Conservation (phyloP, 768 basidiomycete genomes). For the Boletus sp. region DNA sequence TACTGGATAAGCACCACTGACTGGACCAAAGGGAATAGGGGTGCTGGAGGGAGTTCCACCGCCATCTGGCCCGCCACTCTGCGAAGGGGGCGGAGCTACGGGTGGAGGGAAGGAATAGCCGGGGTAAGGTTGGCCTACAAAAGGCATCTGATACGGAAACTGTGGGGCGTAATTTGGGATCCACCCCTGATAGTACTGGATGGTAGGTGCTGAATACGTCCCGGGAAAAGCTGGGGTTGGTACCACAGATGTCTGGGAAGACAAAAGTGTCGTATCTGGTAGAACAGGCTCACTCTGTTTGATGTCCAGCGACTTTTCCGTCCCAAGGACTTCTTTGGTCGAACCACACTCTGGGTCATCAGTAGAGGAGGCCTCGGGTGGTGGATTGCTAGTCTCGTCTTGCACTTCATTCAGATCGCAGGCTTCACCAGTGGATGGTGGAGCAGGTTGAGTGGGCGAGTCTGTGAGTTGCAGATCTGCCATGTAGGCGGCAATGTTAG, state of each 20-base stretch:
- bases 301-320: slow-evolving; percentile 21
- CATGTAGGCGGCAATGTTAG: slow-evolving; percentile 9
- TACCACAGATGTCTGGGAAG: slow-evolving; percentile 32
- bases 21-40: slow-evolving; percentile 37
- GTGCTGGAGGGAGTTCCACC: slow-evolving; percentile 31
- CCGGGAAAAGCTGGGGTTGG: slow-evolving; percentile 10
- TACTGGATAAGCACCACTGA: slow-evolving; percentile 46
- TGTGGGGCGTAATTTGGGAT: slow-evolving; percentile 48
- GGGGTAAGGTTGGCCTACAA: slow-evolving; percentile 43
- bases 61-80: slow-evolving; percentile 37
- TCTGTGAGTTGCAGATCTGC: slow-evolving; percentile 9
- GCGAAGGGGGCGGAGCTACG: slow-evolving; percentile 23
- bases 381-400: background rate
- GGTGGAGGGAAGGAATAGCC: slow-evolving; percentile 39
- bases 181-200: slow-evolving; percentile 55
- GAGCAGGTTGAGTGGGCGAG: background rate
- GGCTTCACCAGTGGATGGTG: slow-evolving; percentile 2
- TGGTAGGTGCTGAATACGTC: slow-evolving; percentile 39
- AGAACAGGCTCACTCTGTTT: slow-evolving; percentile 23
- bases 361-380: background rate
- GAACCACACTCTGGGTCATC: slow-evolving; percentile 1
- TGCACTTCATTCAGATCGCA: slow-evolving; percentile 20
- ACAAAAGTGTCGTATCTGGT: slow-evolving; percentile 1
- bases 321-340: slow-evolving; percentile 1
- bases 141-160: slow-evolving; percentile 51